A percentile compares a stretch with the other conserved stretches of the same genome.
These are phyloP conservation scores for Sarcodon aspratus DNA, from an alignment of 768 basidiomycete genomes.

Conservation along the genomic window DNA sequence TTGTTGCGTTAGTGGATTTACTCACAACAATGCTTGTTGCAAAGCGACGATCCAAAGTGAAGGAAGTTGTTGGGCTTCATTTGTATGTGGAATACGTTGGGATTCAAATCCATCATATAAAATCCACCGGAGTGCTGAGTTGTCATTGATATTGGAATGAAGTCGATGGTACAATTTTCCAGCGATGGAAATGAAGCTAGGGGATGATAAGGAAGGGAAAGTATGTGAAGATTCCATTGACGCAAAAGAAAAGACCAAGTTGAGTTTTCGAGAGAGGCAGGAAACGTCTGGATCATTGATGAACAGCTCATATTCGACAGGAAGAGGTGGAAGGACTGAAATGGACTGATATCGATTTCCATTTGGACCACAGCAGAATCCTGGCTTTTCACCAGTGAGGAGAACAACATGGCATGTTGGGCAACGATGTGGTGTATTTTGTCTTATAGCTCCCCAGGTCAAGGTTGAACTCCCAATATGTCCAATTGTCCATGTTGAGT, in stretches of 20 bases:
- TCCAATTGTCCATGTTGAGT: not conserved
- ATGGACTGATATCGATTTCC: constrained; percentile 12
- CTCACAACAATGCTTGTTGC: not conserved
- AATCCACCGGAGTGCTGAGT: constrained; percentile 20
- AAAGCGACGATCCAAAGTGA: constrained; percentile 7
- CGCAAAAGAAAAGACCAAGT: constrained; percentile 22
- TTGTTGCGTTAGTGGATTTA: constrained; percentile 8
- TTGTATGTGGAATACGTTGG: not conserved
- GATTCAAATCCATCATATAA: constrained; percentile 19
- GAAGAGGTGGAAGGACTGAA: constrained; percentile 17
- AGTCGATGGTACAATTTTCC: constrained; percentile 22
- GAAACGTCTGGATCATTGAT: constrained; percentile 17
- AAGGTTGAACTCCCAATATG: not conserved
- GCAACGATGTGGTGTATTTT: constrained; percentile 4
- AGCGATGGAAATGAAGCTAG: constrained; percentile 15
- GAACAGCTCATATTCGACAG: constrained; percentile 14
- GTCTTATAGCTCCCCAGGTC: not conserved
- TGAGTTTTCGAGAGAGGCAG: constrained; percentile 13
- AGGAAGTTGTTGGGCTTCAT: constrained; percentile 2
- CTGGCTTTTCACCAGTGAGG: constrained; percentile 18
- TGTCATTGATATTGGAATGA: constrained; percentile 11
- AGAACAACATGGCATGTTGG: constrained; percentile 11
- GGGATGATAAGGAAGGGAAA: constrained; percentile 12
- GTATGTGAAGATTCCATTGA: constrained; percentile 14
- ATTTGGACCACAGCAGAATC: constrained; percentile 21